A percentile compares a stretch with the other conserved stretches of the same genome.
phyloP scores from a whole-genome alignment of 2,329 filamentous ascomycete genomes.

The Fusarium sp. region DNA sequence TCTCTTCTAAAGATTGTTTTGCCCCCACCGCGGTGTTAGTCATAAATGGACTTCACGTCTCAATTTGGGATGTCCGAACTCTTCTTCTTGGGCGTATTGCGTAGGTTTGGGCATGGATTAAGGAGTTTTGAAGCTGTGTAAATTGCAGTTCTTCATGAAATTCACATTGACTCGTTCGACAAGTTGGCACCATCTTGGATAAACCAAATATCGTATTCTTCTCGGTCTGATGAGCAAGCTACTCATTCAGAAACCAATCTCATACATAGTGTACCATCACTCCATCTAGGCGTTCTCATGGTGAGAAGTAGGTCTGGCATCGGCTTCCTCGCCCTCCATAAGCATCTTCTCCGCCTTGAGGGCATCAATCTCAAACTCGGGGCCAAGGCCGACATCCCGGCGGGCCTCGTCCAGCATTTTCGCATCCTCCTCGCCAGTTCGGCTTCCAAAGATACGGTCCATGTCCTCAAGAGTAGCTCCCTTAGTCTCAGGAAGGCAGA shows the following conservation, averaged over 20 bases:
- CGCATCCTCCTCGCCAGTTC: conserved; percentile 44
- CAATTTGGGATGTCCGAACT: background rate
- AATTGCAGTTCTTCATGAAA: background rate
- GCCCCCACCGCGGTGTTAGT: background rate
- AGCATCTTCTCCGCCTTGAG: conserved; percentile 36
- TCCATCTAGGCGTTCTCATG: conserved; percentile 30
- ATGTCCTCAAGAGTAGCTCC: conserved; percentile 62
- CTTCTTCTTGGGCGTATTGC: background rate
- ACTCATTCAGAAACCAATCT: background rate
- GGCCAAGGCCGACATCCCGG: conserved; percentile 35
- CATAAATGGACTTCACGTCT: background rate
- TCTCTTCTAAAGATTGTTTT: background rate
- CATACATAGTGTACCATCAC: background rate
- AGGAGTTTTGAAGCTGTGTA: background rate
- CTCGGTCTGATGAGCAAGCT: background rate
- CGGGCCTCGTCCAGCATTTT: conserved; percentile 35
- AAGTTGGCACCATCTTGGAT: background rate
- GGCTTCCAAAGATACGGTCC: conserved; percentile 59
- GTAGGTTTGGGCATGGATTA: background rate
- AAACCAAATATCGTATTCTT: background rate
- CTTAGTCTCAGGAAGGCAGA: conserved; percentile 63
- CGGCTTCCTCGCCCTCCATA: conserved; percentile 29
- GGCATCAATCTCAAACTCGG: conserved; percentile 26
- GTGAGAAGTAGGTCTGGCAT: conserved; percentile 19
- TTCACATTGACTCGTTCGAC: background rate